phyloP scores from a whole-genome alignment of 192 early-diverging fungal species.

The Coemansia sp. region DNA sequence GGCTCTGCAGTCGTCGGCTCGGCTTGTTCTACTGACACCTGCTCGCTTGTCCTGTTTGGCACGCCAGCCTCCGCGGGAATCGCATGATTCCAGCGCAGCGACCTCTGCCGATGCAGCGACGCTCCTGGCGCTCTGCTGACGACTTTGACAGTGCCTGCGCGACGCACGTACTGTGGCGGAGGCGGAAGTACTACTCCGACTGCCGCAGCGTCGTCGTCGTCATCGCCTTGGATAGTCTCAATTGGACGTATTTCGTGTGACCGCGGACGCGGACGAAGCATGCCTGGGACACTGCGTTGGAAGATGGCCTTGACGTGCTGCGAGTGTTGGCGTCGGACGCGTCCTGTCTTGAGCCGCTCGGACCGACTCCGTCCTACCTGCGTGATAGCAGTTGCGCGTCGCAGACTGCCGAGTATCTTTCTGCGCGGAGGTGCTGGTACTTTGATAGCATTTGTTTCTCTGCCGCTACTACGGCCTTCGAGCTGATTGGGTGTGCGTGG shows the following conservation, averaged over 20 bases:
- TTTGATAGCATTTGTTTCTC: not conserved
- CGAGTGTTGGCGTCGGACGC: not conserved
- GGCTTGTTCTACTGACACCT: not conserved
- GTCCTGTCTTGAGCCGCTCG: not conserved
- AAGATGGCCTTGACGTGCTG: not conserved
- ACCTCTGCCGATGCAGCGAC: not conserved
- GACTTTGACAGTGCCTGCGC: not conserved
- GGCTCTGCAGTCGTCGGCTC: not conserved
- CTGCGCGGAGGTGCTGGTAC: not conserved
- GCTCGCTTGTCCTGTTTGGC: too few species aligned
- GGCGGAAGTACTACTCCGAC: not conserved
- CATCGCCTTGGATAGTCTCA: constrained; percentile 17
- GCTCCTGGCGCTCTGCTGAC: not conserved
- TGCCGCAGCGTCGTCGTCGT: not conserved
- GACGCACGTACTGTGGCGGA: not conserved
- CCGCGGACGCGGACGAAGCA: not conserved
- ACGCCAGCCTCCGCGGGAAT: not conserved
- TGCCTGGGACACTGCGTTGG: not conserved
- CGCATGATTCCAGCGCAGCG: not conserved
- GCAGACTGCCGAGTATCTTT: constrained; percentile 24
- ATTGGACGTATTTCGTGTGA: constrained; percentile 23
- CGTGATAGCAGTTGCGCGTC: constrained; percentile 5
- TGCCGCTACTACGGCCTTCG: not conserved
- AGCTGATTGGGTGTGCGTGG: not conserved
- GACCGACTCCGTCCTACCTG: not conserved